phyloP scores from a whole-genome alignment of 495 filamentous ascomycete genomes.

The Sporormia fimetaria region DNA sequence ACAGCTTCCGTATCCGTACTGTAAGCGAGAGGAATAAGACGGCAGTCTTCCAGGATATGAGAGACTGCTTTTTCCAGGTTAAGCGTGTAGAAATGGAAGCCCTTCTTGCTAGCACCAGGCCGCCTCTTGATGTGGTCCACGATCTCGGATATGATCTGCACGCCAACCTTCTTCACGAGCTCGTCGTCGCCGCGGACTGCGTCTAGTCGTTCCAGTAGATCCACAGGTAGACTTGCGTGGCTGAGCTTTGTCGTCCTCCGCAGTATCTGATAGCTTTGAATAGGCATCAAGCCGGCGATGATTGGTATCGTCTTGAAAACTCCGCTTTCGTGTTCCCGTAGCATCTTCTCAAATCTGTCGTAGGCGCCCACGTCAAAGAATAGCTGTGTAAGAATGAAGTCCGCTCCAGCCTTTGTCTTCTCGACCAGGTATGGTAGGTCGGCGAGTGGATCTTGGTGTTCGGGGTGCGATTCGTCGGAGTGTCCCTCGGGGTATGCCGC shows the following conservation, averaged over 20 bases:
- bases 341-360: constrained; percentile 58
- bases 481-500: constrained; percentile 94
- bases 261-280: constrained; percentile 93
- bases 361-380: constrained; percentile 87
- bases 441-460: constrained; percentile 62
- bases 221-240: constrained; percentile 66
- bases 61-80: constrained; percentile 95
- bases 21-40: constrained; percentile 54
- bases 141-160: constrained; percentile 57
- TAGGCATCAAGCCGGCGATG: constrained; percentile 91
- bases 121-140: constrained; percentile 57
- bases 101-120: constrained; percentile 46
- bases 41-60: constrained; percentile 75
- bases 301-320: constrained; percentile 82
- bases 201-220: constrained; percentile 60
- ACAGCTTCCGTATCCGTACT: constrained; percentile 35
- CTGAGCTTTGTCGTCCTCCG: constrained; percentile 91
- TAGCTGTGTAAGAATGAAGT: constrained; percentile 98
- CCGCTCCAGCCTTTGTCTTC: constrained; percentile 82
- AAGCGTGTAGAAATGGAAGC: constrained; percentile 95
- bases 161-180: constrained; percentile 62
- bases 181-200: constrained; percentile 81
- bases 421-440: constrained; percentile 87
- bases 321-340: constrained; percentile 74
- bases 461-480: constrained; percentile 74